phyloP scores from a whole-genome alignment of 139 green algal species.

The Micractinium conductrix region DNA sequence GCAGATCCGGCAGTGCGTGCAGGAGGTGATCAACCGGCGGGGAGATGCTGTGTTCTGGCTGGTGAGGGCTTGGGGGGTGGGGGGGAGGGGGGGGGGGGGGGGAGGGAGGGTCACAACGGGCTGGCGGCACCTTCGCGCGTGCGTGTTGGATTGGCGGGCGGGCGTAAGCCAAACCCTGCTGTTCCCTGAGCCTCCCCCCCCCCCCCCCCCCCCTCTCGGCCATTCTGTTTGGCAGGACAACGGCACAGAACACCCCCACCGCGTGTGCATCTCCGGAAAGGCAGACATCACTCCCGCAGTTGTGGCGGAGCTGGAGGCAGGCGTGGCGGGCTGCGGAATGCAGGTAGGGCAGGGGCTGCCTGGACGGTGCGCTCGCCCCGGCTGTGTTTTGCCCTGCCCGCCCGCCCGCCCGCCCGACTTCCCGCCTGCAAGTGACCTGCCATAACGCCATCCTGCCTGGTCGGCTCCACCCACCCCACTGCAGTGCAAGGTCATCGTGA shows the following conservation, averaged over 20 bases:
- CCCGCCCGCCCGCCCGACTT: no score
- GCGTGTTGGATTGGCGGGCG: no score
- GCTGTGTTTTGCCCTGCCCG: no score
- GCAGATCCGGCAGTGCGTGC: conserved; percentile 32
- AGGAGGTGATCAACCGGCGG: conserved; percentile 46
- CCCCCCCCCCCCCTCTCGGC: conserved; percentile 35
- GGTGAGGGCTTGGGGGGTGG: neutral
- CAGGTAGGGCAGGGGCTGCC: no score
- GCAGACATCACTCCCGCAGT: neutral
- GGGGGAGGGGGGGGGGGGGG: neutral
- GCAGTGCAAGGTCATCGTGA: conserved; percentile 76
- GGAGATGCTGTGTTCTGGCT: conserved; percentile 31
- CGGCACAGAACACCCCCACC: conserved; percentile 89
- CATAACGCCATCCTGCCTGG: no score
- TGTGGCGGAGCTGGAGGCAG: neutral
- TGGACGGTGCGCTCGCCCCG: no score
- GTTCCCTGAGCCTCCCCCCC: no score
- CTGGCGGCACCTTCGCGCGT: no score
- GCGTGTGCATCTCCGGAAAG: conserved; percentile 45
- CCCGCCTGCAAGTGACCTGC: no score
- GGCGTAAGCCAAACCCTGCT: neutral
- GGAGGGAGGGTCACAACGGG: neutral
- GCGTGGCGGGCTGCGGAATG: neutral
- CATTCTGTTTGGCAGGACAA: conserved; percentile 88
- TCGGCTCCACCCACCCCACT: neutral